Evolutionary conservation across 148 eudicot species (phyloP).

Genomic region (Spergularia marina): DNA sequence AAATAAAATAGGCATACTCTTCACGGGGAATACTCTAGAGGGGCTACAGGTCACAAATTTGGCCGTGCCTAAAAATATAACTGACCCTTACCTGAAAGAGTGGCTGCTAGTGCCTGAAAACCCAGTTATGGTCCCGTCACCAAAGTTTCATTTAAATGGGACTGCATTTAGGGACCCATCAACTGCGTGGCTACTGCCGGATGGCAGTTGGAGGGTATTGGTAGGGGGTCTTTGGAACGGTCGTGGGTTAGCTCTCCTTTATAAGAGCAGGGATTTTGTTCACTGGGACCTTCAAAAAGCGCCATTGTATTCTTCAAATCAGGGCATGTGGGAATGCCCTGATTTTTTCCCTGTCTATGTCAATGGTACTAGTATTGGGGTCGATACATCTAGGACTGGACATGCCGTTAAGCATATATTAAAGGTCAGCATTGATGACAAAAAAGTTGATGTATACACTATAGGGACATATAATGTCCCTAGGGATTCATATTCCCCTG

Average conservation of each 20-base stretch:
- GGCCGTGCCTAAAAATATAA: constrained; percentile 35
- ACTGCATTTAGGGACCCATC: constrained; percentile 26
- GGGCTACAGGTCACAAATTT: constrained; percentile 32
- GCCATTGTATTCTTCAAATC: not conserved
- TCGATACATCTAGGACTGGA: too few species aligned
- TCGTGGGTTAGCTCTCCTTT: constrained; percentile 3
- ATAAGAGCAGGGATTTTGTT: constrained; percentile 16
- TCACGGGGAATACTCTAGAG: constrained; percentile 20
- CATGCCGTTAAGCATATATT: too few species aligned
- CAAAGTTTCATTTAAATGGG: not conserved
- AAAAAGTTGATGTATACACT: too few species aligned
- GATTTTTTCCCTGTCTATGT: too few species aligned
- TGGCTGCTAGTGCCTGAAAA: constrained; percentile 35
- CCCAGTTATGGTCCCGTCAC: constrained; percentile 28
- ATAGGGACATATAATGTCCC: too few species aligned
- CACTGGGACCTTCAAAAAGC: not conserved
- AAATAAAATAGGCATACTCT: constrained; percentile 32
- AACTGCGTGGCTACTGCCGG: constrained; percentile 31
- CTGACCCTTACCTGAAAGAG: constrained; percentile 40
- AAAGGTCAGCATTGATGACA: too few species aligned
- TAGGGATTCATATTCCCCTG: too few species aligned
- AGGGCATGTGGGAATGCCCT: too few species aligned
- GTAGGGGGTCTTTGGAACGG: not conserved
- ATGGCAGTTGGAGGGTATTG: constrained; percentile 8
- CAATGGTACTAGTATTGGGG: too few species aligned